Base-by-base conservation (phyloP, 2,329 filamentous ascomycete genomes). In the Xenosphaeropsis pyriputrescens region DNA sequence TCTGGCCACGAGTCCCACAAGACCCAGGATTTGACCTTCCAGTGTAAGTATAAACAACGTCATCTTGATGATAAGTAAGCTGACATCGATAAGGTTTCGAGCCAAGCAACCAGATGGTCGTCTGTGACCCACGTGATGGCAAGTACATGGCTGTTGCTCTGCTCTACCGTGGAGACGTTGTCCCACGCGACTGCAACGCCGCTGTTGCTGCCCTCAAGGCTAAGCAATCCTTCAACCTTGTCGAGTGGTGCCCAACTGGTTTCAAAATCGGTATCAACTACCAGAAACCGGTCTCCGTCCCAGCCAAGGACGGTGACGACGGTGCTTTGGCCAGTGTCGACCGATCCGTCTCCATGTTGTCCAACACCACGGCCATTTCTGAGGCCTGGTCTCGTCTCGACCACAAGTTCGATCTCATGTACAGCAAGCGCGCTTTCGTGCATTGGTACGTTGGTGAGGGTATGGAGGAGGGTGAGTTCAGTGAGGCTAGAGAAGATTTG, bases 381-480 rank as follows among this genome's bases (percentile, higher is more conserved):
- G 74, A 79, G 55, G 75, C 74, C 7, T 79, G 75, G 75, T 64
- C 64, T 34, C 64, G 72, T 45, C 65, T 79, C 29, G 71, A 75
- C 52, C 71, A 75, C 59, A 79, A 79, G 53, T 79, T 79, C 55
- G 75, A 79, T 50, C 68, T 79, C 44, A 79, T 79, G 75, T 79
- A 79, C 59, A 68, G 67, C 43, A 79, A 79, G 62, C 70, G 75
- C 44, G 75, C 75, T 11, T 79, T 79, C 51, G 75, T 79, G n/a
- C 75, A 79, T 55, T 79, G 75, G 75, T 79, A 79, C 48, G 75
- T 79, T 39, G 75, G 75, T 46, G 75, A 79, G 56, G 75, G 75
- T 56, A 79, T 79, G 75, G 75, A 79, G 57, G 74, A 79, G 54
- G 75, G 75, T 45, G 75, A 79, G 53, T 79, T 79, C 59, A 68